Percentiles rank a stretch among this genome's conserved stretches.
phyloP scores from a whole-genome alignment of 768 basidiomycete species.

The Daedaleopsis sinensis region DNA sequence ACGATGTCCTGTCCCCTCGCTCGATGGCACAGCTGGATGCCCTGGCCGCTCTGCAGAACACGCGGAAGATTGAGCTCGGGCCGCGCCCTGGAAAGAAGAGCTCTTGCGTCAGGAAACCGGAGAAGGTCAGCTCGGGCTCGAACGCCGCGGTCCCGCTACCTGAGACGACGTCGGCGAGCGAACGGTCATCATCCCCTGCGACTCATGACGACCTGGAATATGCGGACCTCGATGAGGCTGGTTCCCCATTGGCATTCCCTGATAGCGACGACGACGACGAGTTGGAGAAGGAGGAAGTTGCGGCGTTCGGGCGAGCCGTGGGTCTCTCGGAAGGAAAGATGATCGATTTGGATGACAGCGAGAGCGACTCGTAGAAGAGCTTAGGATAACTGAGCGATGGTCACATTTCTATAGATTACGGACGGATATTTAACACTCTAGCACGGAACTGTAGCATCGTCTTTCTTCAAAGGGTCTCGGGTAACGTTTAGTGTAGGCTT shows the following conservation, averaged over 20 bases:
- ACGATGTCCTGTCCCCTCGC: neutral
- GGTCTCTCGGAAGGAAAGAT: conserved; percentile 11
- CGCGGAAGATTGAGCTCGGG: conserved; percentile 58
- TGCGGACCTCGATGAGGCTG: conserved; percentile 1
- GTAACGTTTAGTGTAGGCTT: no score
- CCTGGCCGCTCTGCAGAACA: conserved; percentile 54
- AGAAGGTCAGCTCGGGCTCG: no score
- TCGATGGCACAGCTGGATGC: conserved; percentile 49
- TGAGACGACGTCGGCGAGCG: conserved; percentile 29
- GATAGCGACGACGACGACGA: conserved; percentile 33
- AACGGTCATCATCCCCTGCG: conserved; percentile 2
- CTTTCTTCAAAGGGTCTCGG: no score
- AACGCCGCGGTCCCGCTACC: neutral
- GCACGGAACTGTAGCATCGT: no score
- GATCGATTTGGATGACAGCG: conserved; percentile 33
- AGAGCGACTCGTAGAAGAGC: conserved; percentile 2
- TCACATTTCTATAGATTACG: no score
- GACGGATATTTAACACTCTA: no score
- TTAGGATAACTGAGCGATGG: no score
- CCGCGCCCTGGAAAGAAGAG: conserved; percentile 59
- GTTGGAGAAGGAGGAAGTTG: conserved; percentile 23
- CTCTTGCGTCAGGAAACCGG: conserved; percentile 43
- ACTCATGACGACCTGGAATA: conserved; percentile 13
- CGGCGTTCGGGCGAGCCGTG: conserved; percentile 14
- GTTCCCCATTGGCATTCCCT: conserved; percentile 19